Percentiles rank a stretch among this genome's conserved stretches.
Evolutionary conservation across 768 basidiomycete genomes (phyloP).

Genomic region (Podaxis sp.): DNA sequence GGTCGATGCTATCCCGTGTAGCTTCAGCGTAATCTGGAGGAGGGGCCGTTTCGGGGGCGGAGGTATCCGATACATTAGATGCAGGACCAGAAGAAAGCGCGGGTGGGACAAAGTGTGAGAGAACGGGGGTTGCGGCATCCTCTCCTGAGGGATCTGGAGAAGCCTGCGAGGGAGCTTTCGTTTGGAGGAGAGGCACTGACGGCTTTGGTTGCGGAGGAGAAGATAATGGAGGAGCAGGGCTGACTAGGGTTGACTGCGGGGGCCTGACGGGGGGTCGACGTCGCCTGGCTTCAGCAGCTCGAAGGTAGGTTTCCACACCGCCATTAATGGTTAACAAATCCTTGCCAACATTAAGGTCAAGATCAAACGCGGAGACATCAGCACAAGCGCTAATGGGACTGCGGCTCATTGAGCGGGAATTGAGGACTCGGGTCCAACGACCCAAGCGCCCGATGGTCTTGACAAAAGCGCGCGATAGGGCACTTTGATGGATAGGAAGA

Average conservation of each 20-base stretch:
- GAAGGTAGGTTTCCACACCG: conserved; percentile 66
- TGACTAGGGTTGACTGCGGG: background rate
- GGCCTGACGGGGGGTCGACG: conserved; percentile 30
- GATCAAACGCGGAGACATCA: conserved; percentile 68
- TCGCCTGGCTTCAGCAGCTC: conserved; percentile 30
- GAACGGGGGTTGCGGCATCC: conserved; percentile 7
- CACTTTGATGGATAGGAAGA: conserved; percentile 55
- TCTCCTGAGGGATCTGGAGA: background rate
- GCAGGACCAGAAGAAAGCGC: background rate
- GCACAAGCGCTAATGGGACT: conserved; percentile 33
- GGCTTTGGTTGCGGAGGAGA: background rate
- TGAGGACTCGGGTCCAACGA: conserved; percentile 77
- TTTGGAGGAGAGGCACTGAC: conserved; percentile 5
- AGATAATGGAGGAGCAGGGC: background rate
- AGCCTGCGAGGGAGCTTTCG: background rate
- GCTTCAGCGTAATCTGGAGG: conserved; percentile 14
- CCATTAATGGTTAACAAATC: conserved; percentile 62
- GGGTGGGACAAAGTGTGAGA: conserved; percentile 8
- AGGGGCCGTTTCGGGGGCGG: background rate
- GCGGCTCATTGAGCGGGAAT: conserved; percentile 36
- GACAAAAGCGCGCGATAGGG: conserved; percentile 73
- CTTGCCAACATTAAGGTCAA: conserved; percentile 57
- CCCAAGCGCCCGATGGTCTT: conserved; percentile 83
- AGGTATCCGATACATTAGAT: background rate
- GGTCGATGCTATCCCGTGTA: background rate